These are phyloP conservation scores for Nidula microcarpa DNA, from an alignment of 768 basidiomycete genomes.

Conservation along the genomic window DNA sequence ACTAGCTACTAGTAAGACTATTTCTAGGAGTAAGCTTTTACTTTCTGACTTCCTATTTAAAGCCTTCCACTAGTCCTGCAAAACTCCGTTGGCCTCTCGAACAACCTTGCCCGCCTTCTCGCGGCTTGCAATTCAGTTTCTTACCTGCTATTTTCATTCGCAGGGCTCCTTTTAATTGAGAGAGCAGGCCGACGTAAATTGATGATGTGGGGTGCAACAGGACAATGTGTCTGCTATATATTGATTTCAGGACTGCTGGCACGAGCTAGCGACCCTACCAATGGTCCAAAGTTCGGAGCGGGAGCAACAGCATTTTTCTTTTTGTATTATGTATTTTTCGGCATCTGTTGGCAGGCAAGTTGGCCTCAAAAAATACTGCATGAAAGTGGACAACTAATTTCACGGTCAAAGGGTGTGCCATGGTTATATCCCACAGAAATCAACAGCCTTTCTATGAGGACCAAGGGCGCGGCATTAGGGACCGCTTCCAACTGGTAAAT, in stretches of 20 bases:
- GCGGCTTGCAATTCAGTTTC: slow-evolving; percentile 51
- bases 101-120: slow-evolving; percentile 43
- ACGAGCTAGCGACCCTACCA: slow-evolving; percentile 21
- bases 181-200: slow-evolving; percentile 44
- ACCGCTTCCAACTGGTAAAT: slow-evolving; percentile 45
- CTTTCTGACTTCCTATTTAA: background rate
- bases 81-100: slow-evolving; percentile 48
- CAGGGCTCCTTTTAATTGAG: slow-evolving; percentile 43
- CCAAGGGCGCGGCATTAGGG: slow-evolving; percentile 44
- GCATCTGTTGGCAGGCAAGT: slow-evolving; percentile 49
- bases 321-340: slow-evolving; percentile 47
- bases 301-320: slow-evolving; percentile 49
- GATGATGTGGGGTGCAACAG: slow-evolving; percentile 53
- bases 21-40: background rate
- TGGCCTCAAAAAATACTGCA: background rate
- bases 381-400: background rate
- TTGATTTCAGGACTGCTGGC: slow-evolving; percentile 41
- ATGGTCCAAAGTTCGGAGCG: slow-evolving; percentile 32
- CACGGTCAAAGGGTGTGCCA: slow-evolving; percentile 33
- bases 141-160: slow-evolving; percentile 45
- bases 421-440: slow-evolving; percentile 53
- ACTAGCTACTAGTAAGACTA: slow-evolving; percentile 44
- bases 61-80: slow-evolving; percentile 47
- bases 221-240: slow-evolving; percentile 44
- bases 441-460: slow-evolving; percentile 46